These are phyloP conservation scores for Acidiella bohemica DNA, from an alignment of 495 filamentous ascomycete species.

Conservation along the genomic window DNA sequence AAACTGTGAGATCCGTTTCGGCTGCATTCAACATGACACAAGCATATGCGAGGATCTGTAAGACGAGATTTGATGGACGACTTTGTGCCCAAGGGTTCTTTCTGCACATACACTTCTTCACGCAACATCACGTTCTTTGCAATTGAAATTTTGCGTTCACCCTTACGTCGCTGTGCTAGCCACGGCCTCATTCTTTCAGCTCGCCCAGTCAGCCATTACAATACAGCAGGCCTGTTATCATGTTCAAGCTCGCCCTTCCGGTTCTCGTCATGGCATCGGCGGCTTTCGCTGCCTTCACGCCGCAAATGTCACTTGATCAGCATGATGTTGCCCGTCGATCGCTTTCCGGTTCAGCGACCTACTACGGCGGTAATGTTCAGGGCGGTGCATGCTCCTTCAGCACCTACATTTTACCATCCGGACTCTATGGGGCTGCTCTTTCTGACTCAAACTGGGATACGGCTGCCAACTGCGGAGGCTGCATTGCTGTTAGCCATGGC, in stretches of 20 bases:
- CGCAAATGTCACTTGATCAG: conserved; percentile 7
- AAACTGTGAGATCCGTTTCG: no score
- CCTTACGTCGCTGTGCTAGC: conserved; percentile 1
- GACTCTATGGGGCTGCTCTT: conserved; percentile 42
- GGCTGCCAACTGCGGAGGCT: conserved; percentile 42
- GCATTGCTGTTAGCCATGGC: conserved; percentile 40
- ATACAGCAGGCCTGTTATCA: conserved; percentile 9
- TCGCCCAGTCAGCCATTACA: conserved; percentile 5
- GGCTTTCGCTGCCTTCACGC: conserved; percentile 3
- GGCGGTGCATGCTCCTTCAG: conserved; percentile 46
- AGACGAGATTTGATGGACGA: no score
- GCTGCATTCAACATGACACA: no score
- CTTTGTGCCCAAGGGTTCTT: no score
- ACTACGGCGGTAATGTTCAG: conserved; percentile 43
- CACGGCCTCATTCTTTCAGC: neutral
- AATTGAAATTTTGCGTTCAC: no score
- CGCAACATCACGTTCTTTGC: no score
- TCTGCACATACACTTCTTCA: no score
- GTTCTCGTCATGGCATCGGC: conserved; percentile 5
- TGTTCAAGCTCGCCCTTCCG: conserved; percentile 2
- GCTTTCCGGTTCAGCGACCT: conserved; percentile 8
- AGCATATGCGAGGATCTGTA: no score
- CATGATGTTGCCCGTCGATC: conserved; percentile 5
- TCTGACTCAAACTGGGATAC: conserved; percentile 39
- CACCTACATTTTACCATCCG: conserved; percentile 42